Conservation (phyloP, 441 rosid genomes). For the Flueggea neowawraea region DNA sequence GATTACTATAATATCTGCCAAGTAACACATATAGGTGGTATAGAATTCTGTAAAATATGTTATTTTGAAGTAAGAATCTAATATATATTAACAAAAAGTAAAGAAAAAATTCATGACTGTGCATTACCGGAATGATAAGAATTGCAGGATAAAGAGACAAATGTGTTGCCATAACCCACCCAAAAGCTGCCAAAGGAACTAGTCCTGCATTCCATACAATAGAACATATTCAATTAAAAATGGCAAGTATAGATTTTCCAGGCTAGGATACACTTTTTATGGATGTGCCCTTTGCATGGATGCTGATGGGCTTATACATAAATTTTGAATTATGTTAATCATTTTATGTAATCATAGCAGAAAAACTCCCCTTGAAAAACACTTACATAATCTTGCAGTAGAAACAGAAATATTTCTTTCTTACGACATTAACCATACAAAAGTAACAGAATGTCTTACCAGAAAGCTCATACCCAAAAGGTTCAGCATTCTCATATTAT, state of each 20-base stretch:
- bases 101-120: background rate
- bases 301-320: no score
- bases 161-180: constrained; percentile 90
- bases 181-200: constrained; percentile 90
- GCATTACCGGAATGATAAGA: constrained; percentile 70
- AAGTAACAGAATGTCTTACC: no score
- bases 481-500: no score
- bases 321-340: no score
- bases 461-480: no score
- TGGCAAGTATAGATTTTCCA: background rate
- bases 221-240: constrained; percentile 9
- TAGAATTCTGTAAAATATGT: background rate
- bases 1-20: constrained; percentile 2
- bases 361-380: no score
- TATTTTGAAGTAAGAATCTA: constrained; percentile 1
- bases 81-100: constrained; percentile 1
- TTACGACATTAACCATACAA: no score
- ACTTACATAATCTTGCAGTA: no score
- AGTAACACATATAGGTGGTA: background rate
- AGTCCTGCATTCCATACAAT: constrained; percentile 43
- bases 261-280: no score
- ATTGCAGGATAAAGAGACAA: constrained; percentile 84
- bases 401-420: no score
- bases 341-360: no score
- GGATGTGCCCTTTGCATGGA: no score